phyloP scores from a whole-genome alignment of 148 eudicot species.

The Beta vulgaris region DNA sequence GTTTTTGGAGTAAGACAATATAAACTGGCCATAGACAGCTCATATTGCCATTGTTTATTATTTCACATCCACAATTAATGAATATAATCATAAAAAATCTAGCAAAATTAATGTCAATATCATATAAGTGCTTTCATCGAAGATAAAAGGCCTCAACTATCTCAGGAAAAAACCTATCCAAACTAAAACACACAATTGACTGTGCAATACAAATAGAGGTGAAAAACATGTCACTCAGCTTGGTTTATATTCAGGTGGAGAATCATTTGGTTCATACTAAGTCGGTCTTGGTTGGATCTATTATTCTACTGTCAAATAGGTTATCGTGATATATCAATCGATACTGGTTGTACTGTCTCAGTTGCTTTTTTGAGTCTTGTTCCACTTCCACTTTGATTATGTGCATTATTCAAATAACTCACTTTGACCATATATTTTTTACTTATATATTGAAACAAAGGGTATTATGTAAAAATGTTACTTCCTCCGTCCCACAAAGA shows the following conservation, averaged over 20 bases:
- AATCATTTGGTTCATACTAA: neutral
- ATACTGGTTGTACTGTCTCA: neutral
- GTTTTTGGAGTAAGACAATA: neutral
- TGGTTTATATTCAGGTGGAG: neutral
- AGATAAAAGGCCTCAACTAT: neutral
- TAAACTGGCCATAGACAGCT: neutral
- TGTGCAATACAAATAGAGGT: neutral
- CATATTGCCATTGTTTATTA: neutral
- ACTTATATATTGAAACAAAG: no score
- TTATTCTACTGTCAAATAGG: neutral
- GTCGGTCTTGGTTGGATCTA: neutral
- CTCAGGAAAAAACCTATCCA: neutral
- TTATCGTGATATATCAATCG: neutral
- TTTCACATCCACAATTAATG: neutral
- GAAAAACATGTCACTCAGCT: neutral
- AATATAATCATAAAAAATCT: neutral
- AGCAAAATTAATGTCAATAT: neutral
- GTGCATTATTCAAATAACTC: no score
- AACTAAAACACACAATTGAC: neutral
- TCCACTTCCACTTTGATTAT: no score
- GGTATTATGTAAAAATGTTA: no score
- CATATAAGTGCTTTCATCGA: neutral
- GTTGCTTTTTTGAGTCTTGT: neutral
- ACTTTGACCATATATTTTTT: no score
- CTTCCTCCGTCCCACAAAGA: no score